A percentile compares a stretch with the other conserved stretches of the same genome.
Conservation (phyloP, 345 rosid genomes). For the Ricinus communis region DNA sequence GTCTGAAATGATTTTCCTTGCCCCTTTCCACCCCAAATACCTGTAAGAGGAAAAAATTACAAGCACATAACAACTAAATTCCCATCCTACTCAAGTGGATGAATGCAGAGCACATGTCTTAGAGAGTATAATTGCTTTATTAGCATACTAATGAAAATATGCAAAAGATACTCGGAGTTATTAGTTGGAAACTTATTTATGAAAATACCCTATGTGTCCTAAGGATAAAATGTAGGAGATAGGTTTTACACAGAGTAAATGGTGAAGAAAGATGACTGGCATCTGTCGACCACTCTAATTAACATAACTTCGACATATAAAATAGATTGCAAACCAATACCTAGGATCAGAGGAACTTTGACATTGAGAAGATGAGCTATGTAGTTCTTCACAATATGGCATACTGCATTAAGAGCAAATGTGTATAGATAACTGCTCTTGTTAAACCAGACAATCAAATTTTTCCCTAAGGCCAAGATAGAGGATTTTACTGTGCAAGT, state of each 20-base stretch:
- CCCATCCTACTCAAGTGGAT: background rate
- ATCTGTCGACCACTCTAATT: background rate
- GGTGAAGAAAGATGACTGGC: background rate
- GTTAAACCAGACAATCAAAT: background rate
- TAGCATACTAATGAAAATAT: background rate
- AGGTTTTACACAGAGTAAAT: background rate
- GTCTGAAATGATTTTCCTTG: conserved; percentile 98
- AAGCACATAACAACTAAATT: background rate
- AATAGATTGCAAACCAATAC: conserved; percentile 35
- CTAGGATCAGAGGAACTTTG: conserved; percentile 86
- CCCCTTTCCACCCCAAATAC: conserved; percentile 99
- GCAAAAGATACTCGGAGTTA: background rate
- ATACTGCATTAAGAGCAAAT: conserved; percentile 46
- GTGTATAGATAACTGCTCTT: background rate
- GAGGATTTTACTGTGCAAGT: background rate
- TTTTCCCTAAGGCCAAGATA: background rate
- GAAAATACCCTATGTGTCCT: background rate
- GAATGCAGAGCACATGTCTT: background rate
- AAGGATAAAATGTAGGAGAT: background rate
- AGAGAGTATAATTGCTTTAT: background rate
- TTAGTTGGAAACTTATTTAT: background rate
- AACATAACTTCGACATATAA: background rate
- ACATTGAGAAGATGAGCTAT: conserved; percentile 61
- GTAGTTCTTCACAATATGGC: conserved; percentile 91
- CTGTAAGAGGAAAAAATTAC: conserved; percentile 34